Conservation (phyloP, 441 rosid genomes). For the Erodium trifolium region DNA sequence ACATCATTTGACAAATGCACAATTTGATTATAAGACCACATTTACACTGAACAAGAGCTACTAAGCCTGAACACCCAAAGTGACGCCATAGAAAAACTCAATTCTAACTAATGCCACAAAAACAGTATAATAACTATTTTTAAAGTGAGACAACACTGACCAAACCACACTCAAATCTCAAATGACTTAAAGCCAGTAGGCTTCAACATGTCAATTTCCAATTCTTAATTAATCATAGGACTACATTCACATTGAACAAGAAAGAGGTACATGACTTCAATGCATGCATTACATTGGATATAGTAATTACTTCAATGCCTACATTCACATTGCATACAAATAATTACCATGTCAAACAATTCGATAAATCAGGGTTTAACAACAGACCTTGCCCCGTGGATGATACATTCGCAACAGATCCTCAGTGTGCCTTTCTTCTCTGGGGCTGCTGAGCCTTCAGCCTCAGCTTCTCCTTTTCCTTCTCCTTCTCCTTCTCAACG, state of each 20-base stretch:
- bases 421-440: constrained; percentile 68
- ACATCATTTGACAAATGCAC: not conserved
- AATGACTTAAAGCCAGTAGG: not conserved
- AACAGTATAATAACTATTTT: not conserved
- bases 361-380: not conserved
- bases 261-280: not conserved
- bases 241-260: not conserved
- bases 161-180: not conserved
- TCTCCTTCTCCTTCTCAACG: constrained; percentile 34
- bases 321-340: too few relatives aligned
- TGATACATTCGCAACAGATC: not conserved
- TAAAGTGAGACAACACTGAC: not conserved
- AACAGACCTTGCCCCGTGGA: not conserved
- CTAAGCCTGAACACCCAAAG: not conserved
- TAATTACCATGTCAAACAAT: not conserved
- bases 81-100: not conserved
- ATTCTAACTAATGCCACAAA: not conserved
- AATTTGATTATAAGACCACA: too few relatives aligned
- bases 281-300: not conserved
- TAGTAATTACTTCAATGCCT: not conserved
- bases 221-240: not conserved
- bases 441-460: constrained; percentile 26
- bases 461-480: constrained; percentile 12
- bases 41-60: not conserved
- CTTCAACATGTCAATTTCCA: not conserved